These are phyloP conservation scores for Cylindrotheca closterium DNA, from an alignment of 108 stramenopile species.

Conservation along the genomic window DNA sequence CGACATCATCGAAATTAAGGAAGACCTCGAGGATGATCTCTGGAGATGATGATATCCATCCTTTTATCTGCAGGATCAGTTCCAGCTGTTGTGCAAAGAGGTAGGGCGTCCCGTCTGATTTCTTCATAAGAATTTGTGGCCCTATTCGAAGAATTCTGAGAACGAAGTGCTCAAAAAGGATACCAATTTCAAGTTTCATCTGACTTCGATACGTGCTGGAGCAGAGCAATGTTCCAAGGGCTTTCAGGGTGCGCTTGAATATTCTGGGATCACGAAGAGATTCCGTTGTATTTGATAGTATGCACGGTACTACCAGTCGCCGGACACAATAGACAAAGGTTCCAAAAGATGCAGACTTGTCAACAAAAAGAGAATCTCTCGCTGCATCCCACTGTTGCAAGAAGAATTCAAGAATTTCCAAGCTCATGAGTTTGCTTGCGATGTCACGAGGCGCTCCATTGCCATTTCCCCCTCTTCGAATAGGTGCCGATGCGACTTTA, in stretches of 20 bases:
- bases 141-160: constrained; percentile 66
- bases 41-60: constrained; percentile 72
- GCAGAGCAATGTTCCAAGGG: constrained; percentile 74
- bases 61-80: constrained; percentile 63
- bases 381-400: constrained; percentile 46
- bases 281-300: constrained; percentile 72
- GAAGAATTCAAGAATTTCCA: constrained; percentile 73
- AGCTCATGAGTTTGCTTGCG: constrained; percentile 75
- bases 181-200: constrained; percentile 82
- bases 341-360: constrained; percentile 27
- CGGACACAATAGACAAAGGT: constrained; percentile 79
- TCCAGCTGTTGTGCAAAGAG: constrained; percentile 75
- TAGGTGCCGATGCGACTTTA: constrained; percentile 67
- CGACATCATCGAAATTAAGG: constrained; percentile 75
- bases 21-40: constrained; percentile 65
- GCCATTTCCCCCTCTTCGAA: constrained; percentile 44
- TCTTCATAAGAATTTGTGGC: constrained; percentile 58
- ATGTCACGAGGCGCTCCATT: constrained; percentile 71
- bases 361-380: constrained; percentile 16
- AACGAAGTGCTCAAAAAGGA: constrained; percentile 85
- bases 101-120: constrained; percentile 30
- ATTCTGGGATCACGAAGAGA: constrained; percentile 72
- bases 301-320: constrained; percentile 81
- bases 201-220: constrained; percentile 56
- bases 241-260: constrained; percentile 62